Conservation (phyloP, 1,284 basidiomycete genomes). For the Tausonia pullulans region DNA sequence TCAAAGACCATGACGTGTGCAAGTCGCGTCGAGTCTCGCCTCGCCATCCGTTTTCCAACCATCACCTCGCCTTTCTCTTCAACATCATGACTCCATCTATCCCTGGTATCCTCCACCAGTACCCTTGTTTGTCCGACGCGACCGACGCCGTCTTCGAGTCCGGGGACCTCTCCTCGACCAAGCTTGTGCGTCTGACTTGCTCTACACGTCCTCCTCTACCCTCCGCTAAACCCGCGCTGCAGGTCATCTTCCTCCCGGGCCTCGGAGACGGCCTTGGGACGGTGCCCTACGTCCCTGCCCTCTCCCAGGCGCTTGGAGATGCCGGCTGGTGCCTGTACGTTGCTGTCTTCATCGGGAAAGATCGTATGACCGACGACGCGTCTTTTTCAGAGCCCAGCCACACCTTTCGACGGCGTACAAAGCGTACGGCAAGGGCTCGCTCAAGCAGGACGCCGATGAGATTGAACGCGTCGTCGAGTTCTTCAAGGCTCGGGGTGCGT, state of each 20-base stretch:
- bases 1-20: too few species aligned
- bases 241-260: constrained; percentile 32
- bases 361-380: neutral
- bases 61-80: neutral
- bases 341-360: neutral
- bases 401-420: constrained; percentile 31
- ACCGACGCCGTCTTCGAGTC: neutral
- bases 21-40: too few species aligned
- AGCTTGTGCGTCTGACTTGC: neutral
- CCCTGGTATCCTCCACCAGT: neutral
- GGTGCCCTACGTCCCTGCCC: constrained; percentile 25
- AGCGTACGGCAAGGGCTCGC: constrained; percentile 28
- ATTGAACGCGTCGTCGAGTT: constrained; percentile 28
- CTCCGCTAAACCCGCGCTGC: neutral
- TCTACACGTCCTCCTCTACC: neutral
- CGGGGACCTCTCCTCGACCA: neutral
- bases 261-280: constrained; percentile 30
- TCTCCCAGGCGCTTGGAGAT: constrained; percentile 23
- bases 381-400: constrained; percentile 27
- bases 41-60: neutral
- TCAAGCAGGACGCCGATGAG: constrained; percentile 29
- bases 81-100: neutral
- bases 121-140: neutral
- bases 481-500: constrained; percentile 24
- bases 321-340: constrained; percentile 33